A percentile compares a stretch with the other conserved stretches of the same genome.
Evolutionary conservation across 176 grass and related monocot genomes (phyloP).

Genomic region (Tuctoria greenei): DNA sequence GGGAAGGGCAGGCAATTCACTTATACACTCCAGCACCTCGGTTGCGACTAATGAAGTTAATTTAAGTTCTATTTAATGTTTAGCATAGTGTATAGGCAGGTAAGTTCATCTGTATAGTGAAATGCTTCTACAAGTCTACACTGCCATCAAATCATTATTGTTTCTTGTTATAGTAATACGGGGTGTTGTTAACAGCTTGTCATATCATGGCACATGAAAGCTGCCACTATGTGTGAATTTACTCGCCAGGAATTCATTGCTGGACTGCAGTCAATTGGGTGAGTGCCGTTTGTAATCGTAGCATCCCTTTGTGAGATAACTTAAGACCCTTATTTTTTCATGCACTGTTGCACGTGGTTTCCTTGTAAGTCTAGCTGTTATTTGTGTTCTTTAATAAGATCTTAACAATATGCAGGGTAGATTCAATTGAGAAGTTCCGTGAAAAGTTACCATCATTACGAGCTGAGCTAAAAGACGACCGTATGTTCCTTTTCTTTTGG

Average conservation of each 20-base stretch:
- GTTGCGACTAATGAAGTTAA: slow-evolving; percentile 10
- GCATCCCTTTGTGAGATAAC: slow-evolving; percentile 3
- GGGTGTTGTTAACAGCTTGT: slow-evolving; percentile 73
- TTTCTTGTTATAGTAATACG: slow-evolving; percentile 15
- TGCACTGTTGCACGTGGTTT: slow-evolving; percentile 3
- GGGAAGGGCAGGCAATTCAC: too few species aligned
- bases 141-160: not conserved
- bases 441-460: slow-evolving; percentile 87
- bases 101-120: slow-evolving; percentile 1
- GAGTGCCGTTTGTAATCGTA: slow-evolving; percentile 33
- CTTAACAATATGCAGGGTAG: slow-evolving; percentile 62
- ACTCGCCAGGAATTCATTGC: slow-evolving; percentile 81
- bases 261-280: slow-evolving; percentile 96
- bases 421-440: slow-evolving; percentile 84
- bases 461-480: slow-evolving; percentile 89
- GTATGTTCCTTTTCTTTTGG: slow-evolving; percentile 45
- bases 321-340: slow-evolving; percentile 3
- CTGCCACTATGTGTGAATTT: slow-evolving; percentile 99
- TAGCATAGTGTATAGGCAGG: not conserved
- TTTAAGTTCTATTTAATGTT: slow-evolving; percentile 8
- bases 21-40: too few species aligned
- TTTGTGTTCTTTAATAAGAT: slow-evolving; percentile 15
- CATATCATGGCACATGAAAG: slow-evolving; percentile 99
- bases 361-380: slow-evolving; percentile 13
- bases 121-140: slow-evolving; percentile 1